Conservation (phyloP, 495 filamentous ascomycete genomes). For the Penicillium samsonianum region DNA sequence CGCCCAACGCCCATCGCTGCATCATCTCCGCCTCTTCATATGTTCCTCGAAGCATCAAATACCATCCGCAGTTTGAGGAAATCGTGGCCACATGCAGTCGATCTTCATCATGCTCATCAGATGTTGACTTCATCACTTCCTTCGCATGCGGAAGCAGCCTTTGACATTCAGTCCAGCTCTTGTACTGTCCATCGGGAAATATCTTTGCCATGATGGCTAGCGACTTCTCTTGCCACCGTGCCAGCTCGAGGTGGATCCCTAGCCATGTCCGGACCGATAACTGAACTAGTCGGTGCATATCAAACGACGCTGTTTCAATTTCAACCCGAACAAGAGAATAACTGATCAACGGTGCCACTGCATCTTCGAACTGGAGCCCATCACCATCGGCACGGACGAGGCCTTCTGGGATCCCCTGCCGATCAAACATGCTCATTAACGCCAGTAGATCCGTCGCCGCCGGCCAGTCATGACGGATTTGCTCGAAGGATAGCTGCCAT, state of each 20-base stretch:
- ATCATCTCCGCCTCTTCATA: slow-evolving; percentile 32
- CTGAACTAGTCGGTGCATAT: too few relatives aligned
- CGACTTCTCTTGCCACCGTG: too few relatives aligned
- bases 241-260: too few relatives aligned
- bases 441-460: slow-evolving; percentile 39
- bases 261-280: too few relatives aligned
- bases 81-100: slow-evolving; percentile 12
- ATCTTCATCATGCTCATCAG: slow-evolving; percentile 19
- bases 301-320: too few relatives aligned
- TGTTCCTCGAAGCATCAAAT: slow-evolving; percentile 12
- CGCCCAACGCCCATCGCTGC: slow-evolving; percentile 19
- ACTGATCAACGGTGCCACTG: slow-evolving; percentile 39
- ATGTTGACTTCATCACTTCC: too few relatives aligned
- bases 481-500: slow-evolving; percentile 51
- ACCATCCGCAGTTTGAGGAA: slow-evolving; percentile 11
- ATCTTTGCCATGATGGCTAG: too few relatives aligned
- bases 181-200: too few relatives aligned
- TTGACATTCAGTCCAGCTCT: too few relatives aligned
- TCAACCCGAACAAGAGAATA: too few relatives aligned
- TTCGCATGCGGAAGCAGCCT: too few relatives aligned
- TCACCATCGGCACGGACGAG: slow-evolving; percentile 18
- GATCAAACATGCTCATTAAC: slow-evolving; percentile 48
- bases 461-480: slow-evolving; percentile 31
- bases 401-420: slow-evolving; percentile 37
- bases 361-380: slow-evolving; percentile 34